These are phyloP conservation scores for Collybia sordida DNA, from an alignment of 768 basidiomycete species.

Conservation along the genomic window DNA sequence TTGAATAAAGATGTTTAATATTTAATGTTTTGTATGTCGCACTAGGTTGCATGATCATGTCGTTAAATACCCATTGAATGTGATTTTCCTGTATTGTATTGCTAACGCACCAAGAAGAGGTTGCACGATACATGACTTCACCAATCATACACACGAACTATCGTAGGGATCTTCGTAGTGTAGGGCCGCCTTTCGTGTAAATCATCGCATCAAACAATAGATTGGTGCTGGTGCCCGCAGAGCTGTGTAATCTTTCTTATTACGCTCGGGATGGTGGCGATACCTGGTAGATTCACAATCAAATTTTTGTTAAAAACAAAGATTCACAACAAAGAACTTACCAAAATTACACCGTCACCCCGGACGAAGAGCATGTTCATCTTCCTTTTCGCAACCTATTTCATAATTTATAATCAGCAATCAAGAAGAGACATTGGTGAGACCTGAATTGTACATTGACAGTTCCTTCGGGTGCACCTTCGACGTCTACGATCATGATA, in stretches of 20 bases:
- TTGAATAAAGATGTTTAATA: too few relatives aligned
- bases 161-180: not conserved
- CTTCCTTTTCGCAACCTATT: conserved; percentile 86
- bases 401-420: not conserved
- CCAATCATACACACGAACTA: too few relatives aligned
- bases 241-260: conserved; percentile 5
- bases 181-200: too few relatives aligned
- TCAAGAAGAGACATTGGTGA: conserved; percentile 1
- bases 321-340: conserved; percentile 35
- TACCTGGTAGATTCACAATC: conserved; percentile 44
- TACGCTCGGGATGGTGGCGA: conserved; percentile 78
- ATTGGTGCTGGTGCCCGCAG: too few relatives aligned
- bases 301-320: conserved; percentile 8
- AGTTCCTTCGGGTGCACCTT: conserved; percentile 58
- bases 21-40: not conserved
- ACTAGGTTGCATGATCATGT: not conserved
- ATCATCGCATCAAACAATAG: too few relatives aligned
- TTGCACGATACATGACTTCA: too few relatives aligned
- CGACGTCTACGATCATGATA: conserved; percentile 94
- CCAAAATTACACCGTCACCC: conserved; percentile 96
- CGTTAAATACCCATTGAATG: too few relatives aligned
- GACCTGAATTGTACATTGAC: conserved; percentile 54
- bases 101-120: too few relatives aligned
- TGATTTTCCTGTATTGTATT: too few relatives aligned
- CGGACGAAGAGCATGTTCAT: conserved; percentile 98